These are phyloP conservation scores for Trametes meyenii DNA, from an alignment of 768 basidiomycete genomes.

Conservation along the genomic window DNA sequence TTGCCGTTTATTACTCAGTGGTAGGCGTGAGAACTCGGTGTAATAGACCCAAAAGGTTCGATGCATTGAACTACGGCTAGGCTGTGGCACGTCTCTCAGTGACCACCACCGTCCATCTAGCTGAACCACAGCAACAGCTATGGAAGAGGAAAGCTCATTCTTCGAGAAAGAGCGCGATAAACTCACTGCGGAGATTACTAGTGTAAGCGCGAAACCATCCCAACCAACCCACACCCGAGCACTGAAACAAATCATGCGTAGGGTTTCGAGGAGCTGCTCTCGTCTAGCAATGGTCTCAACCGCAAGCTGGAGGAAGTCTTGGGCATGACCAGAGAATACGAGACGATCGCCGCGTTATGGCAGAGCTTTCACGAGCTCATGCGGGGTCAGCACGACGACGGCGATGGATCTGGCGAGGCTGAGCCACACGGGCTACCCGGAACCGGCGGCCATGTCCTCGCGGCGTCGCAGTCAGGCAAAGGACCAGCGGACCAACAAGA, in stretches of 20 bases:
- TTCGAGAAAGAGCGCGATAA: slow-evolving; percentile 82
- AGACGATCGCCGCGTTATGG: slow-evolving; percentile 87
- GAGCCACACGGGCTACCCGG: slow-evolving; percentile 56
- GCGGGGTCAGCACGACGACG: slow-evolving; percentile 43
- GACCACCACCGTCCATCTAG: not conserved
- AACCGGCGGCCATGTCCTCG: slow-evolving; percentile 69
- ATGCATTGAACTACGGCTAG: no score
- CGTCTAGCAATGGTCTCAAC: slow-evolving; percentile 83
- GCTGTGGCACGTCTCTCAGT: no score
- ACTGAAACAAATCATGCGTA: slow-evolving; percentile 30
- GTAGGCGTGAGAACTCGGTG: no score
- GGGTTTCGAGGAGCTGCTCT: slow-evolving; percentile 89
- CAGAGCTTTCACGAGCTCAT: slow-evolving; percentile 78
- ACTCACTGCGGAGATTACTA: slow-evolving; percentile 72
- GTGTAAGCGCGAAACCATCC: slow-evolving; percentile 42
- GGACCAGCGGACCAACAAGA: slow-evolving; percentile 5
- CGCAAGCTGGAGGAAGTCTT: slow-evolving; percentile 91
- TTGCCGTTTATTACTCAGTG: no score
- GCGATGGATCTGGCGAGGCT: slow-evolving; percentile 22
- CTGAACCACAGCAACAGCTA: not conserved
- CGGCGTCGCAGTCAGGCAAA: slow-evolving; percentile 22
- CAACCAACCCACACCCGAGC: not conserved
- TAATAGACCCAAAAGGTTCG: no score
- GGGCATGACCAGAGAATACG: slow-evolving; percentile 91
- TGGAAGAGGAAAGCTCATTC: slow-evolving; percentile 50